phyloP scores from a whole-genome alignment of 306 rosid genomes.

The Dryas drummondii region DNA sequence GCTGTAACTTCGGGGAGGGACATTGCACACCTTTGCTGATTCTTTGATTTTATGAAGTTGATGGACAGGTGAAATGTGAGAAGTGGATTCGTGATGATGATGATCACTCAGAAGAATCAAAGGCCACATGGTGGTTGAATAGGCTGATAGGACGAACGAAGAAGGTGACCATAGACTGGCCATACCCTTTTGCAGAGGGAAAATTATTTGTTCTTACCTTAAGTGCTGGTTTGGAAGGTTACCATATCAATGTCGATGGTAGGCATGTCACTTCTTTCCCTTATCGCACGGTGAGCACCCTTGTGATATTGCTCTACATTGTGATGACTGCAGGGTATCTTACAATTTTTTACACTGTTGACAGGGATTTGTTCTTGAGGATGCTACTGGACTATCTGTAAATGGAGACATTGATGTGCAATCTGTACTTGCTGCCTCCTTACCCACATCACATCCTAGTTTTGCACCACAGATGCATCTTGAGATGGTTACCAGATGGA shows the following conservation, averaged over 20 bases:
- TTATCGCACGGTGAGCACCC: constrained; percentile 76
- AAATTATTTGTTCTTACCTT: constrained; percentile 80
- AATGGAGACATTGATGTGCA: constrained; percentile 88
- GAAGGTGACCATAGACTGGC: constrained; percentile 80
- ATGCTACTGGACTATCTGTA: constrained; percentile 83
- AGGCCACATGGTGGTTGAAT: constrained; percentile 87
- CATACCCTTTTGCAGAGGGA: constrained; percentile 89
- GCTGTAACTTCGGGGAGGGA: too few species aligned
- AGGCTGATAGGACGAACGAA: constrained; percentile 79
- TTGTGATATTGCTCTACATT: constrained; percentile 18
- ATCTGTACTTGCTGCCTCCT: constrained; percentile 75
- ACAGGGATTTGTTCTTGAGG: constrained; percentile 98
- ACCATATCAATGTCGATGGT: constrained; percentile 86
- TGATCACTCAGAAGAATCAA: constrained; percentile 70
- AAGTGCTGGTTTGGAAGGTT: constrained; percentile 95
- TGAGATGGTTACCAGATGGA: constrained; percentile 75
- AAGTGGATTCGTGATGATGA: constrained; percentile 93
- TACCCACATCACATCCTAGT: constrained; percentile 90
- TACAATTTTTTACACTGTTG: constrained; percentile 5
- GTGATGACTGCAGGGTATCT: constrained; percentile 6
- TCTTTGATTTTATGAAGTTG: constrained; percentile 55
- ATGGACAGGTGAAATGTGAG: constrained; percentile 91
- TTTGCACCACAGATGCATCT: constrained; percentile 82
- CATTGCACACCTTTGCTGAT: constrained; percentile 28
- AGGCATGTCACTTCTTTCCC: constrained; percentile 88